phyloP scores from a whole-genome alignment of 768 basidiomycete genomes.

The Pisolithus marmoratus region DNA sequence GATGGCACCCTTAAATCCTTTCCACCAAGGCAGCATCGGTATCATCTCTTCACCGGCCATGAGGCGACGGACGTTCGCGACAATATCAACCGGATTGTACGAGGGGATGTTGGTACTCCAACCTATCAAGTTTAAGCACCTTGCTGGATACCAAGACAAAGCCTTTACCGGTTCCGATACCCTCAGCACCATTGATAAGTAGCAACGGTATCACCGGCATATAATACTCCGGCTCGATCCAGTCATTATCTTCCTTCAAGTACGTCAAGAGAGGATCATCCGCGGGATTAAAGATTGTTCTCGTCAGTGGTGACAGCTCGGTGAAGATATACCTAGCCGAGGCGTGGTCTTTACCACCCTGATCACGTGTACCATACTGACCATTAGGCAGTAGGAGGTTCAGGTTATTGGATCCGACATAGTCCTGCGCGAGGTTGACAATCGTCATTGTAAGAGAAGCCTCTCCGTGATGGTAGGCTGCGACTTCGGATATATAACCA shows the following conservation, averaged over 20 bases:
- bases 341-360: conserved; percentile 95
- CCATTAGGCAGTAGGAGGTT: conserved; percentile 85
- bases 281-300: conserved; percentile 70
- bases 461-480: conserved; percentile 97
- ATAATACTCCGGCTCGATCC: conserved; percentile 93
- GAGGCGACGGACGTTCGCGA: conserved; percentile 77
- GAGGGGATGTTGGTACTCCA: conserved; percentile 94
- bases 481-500: conserved; percentile 91
- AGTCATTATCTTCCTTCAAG: conserved; percentile 77
- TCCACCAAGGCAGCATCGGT: conserved; percentile 95
- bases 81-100: conserved; percentile 89
- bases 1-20: conserved; percentile 88
- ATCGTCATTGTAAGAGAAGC: conserved; percentile 82
- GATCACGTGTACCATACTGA: conserved; percentile 91
- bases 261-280: conserved; percentile 85
- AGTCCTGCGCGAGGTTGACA: conserved; percentile 89
- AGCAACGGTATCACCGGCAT: conserved; percentile 86
- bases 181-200: conserved; percentile 91
- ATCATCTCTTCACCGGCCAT: conserved; percentile 82
- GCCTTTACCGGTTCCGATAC: conserved; percentile 86
- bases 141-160: background rate
- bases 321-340: conserved; percentile 97
- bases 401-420: conserved; percentile 92
- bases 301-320: conserved; percentile 63
- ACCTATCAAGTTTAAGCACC: conserved; percentile 39